These are phyloP conservation scores for Saitozyma podzolica DNA, from an alignment of 768 basidiomycete species.

Conservation along the genomic window DNA sequence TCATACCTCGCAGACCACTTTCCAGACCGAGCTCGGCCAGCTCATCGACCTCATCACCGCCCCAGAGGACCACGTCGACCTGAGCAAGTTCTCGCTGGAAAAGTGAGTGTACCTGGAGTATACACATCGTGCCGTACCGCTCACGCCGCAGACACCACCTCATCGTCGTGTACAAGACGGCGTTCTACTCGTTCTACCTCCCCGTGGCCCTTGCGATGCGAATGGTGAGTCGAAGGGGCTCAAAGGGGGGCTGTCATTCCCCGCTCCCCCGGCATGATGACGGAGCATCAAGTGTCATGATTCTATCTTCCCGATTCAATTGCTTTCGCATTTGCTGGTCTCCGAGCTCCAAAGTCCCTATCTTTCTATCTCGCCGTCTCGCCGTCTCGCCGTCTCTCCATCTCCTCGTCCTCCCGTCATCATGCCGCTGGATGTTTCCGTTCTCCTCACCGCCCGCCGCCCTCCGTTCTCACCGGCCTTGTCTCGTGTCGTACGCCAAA, in stretches of 20 bases:
- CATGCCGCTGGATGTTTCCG: too few species aligned
- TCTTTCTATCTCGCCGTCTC: too few species aligned
- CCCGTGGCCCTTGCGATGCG: slow-evolving; percentile 93
- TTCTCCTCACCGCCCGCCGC: too few species aligned
- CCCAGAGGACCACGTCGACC: slow-evolving; percentile 82
- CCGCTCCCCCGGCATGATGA: too few species aligned
- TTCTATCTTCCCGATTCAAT: slow-evolving; percentile 34
- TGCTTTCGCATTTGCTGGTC: neutral
- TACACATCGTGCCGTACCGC: neutral
- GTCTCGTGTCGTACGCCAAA: too few species aligned
- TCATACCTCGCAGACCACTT: slow-evolving; percentile 59
- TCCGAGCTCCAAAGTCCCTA: too few species aligned
- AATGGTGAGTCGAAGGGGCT: slow-evolving; percentile 53
- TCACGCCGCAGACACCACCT: slow-evolving; percentile 67
- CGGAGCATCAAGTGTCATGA: slow-evolving; percentile 13
- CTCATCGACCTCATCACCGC: slow-evolving; percentile 94
- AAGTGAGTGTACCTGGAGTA: slow-evolving; percentile 59
- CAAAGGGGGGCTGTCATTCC: slow-evolving; percentile 35
- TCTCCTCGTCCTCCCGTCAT: too few species aligned
- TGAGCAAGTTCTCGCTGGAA: slow-evolving; percentile 80
- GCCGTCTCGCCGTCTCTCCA: too few species aligned
- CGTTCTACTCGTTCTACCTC: slow-evolving; percentile 97
- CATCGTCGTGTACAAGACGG: slow-evolving; percentile 96
- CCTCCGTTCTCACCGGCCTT: too few species aligned
- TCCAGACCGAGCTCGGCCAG: slow-evolving; percentile 95